Base-by-base conservation (phyloP, 768 basidiomycete genomes). In the Termitomyces eurrhizus region DNA sequence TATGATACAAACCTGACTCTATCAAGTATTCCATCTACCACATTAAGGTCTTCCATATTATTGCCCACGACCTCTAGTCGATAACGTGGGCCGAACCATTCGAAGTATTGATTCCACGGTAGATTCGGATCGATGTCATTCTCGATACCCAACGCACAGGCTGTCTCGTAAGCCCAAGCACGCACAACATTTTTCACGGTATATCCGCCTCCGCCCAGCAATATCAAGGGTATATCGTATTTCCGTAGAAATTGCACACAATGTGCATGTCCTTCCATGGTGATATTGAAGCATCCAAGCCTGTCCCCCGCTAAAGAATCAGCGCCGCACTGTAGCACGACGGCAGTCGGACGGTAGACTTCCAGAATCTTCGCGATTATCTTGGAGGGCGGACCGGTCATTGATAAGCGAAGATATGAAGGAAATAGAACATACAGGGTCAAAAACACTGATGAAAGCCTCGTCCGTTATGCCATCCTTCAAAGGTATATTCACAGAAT, bases 81-180 rank as follows among this genome's bases (percentile, higher is more conserved):
- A 74, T 95, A 99, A 62, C 95, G 79, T 16, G 96, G 96, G 0
- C 95, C 97, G 71, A 95, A 98, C 88, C 95, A 99, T 72, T 98
- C 96, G 70, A 98, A 92, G 72, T 94, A 96, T 65, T 88, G 84
- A 72, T 88, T 92, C 85, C 87, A 93, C 1, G 91, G 92, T 59
- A 94, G 74, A 65, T 91, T 89, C 21, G 82, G 80, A 69, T 93
- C 88, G 57, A 92, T 87, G 13, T 82, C 82, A 45, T 91, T 77
- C 68, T 95, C 89, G 49, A 90, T 82, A 2, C 93, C 95, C n/a
- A 95, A 82, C 24, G 93, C 92, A 67, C 95, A 90, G 1, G 94
- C 96, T 0, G 97, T 99, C 73, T 99, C 96, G 76, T 92, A 96
- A 35, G 95, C 88, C 96, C 96, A 99, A 39, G 89, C 86, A 49